Evolutionary conservation across 2,329 filamentous ascomycete species (phyloP).

Genomic region (Lomentospora prolificans): DNA sequence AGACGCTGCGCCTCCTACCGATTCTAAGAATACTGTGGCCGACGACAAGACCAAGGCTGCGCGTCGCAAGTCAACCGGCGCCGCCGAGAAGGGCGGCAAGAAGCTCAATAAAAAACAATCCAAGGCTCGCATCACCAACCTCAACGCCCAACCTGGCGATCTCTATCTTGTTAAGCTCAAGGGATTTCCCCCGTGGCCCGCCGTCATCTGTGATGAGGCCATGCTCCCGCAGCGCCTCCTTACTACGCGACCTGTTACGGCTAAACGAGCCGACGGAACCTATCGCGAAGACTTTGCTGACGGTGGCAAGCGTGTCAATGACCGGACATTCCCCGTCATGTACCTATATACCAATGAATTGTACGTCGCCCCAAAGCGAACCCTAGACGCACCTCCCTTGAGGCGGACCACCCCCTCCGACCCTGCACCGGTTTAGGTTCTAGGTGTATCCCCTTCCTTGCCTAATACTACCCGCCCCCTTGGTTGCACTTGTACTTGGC

Average conservation of each 20-base stretch:
- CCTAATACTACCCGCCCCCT: too few species aligned
- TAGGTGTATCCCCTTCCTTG: too few species aligned
- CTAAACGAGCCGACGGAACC: slow-evolving; percentile 69
- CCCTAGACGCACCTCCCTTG: too few species aligned
- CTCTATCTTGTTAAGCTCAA: slow-evolving; percentile 90
- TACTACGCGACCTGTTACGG: slow-evolving; percentile 72
- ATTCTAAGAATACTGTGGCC: slow-evolving; percentile 23
- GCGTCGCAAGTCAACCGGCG: slow-evolving; percentile 64
- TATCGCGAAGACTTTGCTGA: slow-evolving; percentile 83
- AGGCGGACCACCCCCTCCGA: too few species aligned
- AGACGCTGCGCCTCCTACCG: slow-evolving; percentile 18
- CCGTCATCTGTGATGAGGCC: slow-evolving; percentile 85
- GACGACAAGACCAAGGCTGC: slow-evolving; percentile 32
- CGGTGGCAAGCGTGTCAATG: slow-evolving; percentile 73
- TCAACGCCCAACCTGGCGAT: slow-evolving; percentile 81
- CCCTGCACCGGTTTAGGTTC: too few species aligned
- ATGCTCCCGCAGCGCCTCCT: slow-evolving; percentile 80
- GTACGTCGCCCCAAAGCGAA: slow-evolving; percentile 58
- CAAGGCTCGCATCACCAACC: slow-evolving; percentile 57
- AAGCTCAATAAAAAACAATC: slow-evolving; percentile 82
- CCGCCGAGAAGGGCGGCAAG: slow-evolving; percentile 60
- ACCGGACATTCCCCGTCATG: slow-evolving; percentile 90
- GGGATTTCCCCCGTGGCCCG: slow-evolving; percentile 90
- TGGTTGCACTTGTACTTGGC: too few species aligned
- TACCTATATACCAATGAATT: slow-evolving; percentile 94